phyloP scores from a whole-genome alignment of 495 filamentous ascomycete genomes.

The Pseudomonodictys pantanalensis region DNA sequence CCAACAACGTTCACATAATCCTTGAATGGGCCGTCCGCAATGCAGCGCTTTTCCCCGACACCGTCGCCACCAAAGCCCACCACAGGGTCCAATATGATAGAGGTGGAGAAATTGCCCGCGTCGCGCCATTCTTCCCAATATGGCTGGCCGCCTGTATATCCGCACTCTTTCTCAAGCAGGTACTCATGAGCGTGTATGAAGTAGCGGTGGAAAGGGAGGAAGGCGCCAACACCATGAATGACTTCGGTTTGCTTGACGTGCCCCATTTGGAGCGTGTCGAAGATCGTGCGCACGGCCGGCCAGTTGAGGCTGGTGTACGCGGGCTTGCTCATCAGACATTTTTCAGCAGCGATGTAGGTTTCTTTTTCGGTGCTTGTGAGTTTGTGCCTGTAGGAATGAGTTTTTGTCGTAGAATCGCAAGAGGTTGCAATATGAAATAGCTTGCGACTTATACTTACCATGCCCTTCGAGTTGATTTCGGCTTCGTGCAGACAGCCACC shows the following conservation, averaged over 20 bases:
- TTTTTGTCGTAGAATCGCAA: too few species aligned
- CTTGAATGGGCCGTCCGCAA: conserved; percentile 47
- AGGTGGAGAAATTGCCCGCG: conserved; percentile 40
- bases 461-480: too few species aligned
- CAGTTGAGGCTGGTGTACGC: conserved; percentile 35
- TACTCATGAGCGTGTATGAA: conserved; percentile 38
- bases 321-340: conserved; percentile 46
- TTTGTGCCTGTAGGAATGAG: conserved; percentile 40
- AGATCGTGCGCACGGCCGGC: conserved; percentile 40
- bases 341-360: conserved; percentile 47
- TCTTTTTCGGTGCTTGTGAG: conserved; percentile 43
- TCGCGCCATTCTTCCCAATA: conserved; percentile 51
- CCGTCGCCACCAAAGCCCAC: conserved; percentile 49
- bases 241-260: conserved; percentile 39
- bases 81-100: conserved; percentile 38
- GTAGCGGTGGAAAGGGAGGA: conserved; percentile 42
- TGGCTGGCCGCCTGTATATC: conserved; percentile 42
- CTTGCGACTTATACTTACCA: too few species aligned
- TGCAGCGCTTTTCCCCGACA: conserved; percentile 35
- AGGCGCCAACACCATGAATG: conserved; percentile 40
- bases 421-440: too few species aligned
- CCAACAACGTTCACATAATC: conserved; percentile 36
- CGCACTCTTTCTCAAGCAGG: conserved; percentile 39
- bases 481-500: too few species aligned
- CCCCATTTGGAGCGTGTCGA: conserved; percentile 47